Base-by-base conservation (phyloP, 2,329 filamentous ascomycete genomes). In the Ceratocystis colombiana region DNA sequence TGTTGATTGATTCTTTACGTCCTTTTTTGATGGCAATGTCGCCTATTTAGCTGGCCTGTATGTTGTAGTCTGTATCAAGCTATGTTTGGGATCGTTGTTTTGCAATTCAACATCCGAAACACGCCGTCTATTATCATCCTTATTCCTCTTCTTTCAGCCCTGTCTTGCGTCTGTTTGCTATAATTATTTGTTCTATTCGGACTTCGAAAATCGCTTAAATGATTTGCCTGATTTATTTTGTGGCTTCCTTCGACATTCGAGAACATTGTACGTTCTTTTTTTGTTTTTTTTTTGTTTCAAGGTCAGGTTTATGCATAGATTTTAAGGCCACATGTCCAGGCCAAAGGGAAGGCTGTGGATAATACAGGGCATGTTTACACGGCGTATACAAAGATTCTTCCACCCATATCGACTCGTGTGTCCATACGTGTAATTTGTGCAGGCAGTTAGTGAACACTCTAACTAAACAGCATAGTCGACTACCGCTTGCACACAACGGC, bases 41-140 rank as follows among this genome's bases (percentile, higher is more conserved):
- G 3, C 8, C n/a, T 50, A 10, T 53, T 8, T 12, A 22, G 48
- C 48, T 17, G 12, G 8, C 20, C 20, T 2, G 20, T 25, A 15
- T 12, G 12, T 59, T 7, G 28, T 28, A 5, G 28, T n/a, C 25
- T 59, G 28, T 59, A 59, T 17, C 55, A 59, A 30, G 8, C 28
- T 37, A 28, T 30, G 53, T 57, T 37, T 59, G 28, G 33, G 33
- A n/a, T 8, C n/a, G 12, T 20, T n/a, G 55, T 59, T 59, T 59
- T 59, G n/a, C 17, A 59, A 33, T 53, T 20, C 28, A 6, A 59
- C 30, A 59, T 59, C 12, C 33, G 55, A 59, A 59, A 59, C 55
- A 7, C 25, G 25, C 30, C 12, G 55, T 28, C 55, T 30, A 1
- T 59, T 30, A 4, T 15, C 37, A 15, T 41, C 37, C 37, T 41